Percentiles rank a stretch among this genome's conserved stretches.
phyloP scores from a whole-genome alignment of 345 rosid species.

The Ceriops tagal region DNA sequence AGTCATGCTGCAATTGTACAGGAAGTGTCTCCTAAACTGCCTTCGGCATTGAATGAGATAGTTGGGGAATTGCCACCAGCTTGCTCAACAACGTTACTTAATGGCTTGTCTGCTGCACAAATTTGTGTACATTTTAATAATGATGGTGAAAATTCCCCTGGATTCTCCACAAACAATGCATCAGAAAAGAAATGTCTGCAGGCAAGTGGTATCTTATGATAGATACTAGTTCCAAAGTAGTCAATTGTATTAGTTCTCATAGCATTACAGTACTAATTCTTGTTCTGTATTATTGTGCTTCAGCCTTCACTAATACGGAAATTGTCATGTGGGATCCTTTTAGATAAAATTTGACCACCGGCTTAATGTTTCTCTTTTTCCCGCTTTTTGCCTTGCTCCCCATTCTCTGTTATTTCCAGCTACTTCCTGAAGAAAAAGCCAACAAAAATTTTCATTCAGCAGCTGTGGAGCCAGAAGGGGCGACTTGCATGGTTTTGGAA shows the following conservation, averaged over 20 bases:
- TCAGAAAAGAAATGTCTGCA: conserved; percentile 32
- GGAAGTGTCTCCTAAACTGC: conserved; percentile 14
- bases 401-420: conserved; percentile 25
- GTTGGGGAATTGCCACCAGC: conserved; percentile 11
- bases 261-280: not conserved
- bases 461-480: conserved; percentile 17
- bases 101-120: conserved; percentile 14
- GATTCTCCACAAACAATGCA: conserved; percentile 11
- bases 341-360: not conserved
- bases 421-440: conserved; percentile 32
- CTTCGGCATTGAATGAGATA: conserved; percentile 9
- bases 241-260: not conserved
- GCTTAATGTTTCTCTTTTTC: not conserved
- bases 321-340: not conserved
- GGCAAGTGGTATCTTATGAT: conserved; percentile 21
- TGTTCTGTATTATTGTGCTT: not conserved
- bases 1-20: conserved; percentile 18
- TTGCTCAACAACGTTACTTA: conserved; percentile 5
- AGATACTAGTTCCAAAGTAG: not conserved
- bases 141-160: conserved; percentile 13
- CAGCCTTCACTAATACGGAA: not conserved
- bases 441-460: not conserved
- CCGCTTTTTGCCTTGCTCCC: no score
- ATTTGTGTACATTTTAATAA: conserved; percentile 11
- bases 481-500: conserved; percentile 13